Evolutionary conservation across 345 rosid genomes (phyloP).

Genomic region (Salix koriyanagi): DNA sequence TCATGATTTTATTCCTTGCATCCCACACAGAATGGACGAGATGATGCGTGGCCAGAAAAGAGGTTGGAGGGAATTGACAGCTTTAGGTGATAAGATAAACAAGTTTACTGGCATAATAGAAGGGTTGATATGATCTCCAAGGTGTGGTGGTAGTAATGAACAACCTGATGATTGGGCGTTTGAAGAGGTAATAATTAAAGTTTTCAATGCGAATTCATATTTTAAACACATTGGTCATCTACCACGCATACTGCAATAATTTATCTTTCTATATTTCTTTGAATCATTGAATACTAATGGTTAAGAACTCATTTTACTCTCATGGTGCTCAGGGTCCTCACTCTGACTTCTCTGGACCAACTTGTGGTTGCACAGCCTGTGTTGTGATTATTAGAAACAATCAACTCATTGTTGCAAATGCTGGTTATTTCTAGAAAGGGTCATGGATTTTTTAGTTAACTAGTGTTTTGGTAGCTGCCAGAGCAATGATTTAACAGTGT

Average conservation of each 20-base stretch:
- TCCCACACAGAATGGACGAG: conserved; percentile 73
- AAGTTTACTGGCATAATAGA: conserved; percentile 87
- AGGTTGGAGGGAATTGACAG: conserved; percentile 88
- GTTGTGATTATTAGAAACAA: conserved; percentile 66
- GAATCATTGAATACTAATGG: neutral
- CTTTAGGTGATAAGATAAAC: conserved; percentile 77
- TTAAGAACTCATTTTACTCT: neutral
- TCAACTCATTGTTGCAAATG: conserved; percentile 79
- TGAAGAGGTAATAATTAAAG: conserved; percentile 50
- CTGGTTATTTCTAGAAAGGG: conserved; percentile 91
- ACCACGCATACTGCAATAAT: neutral
- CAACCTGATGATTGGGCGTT: conserved; percentile 30
- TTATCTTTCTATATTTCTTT: neutral
- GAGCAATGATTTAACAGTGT: neutral
- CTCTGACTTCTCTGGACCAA: conserved; percentile 89
- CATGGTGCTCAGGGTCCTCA: conserved; percentile 69
- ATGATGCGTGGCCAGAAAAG: conserved; percentile 97
- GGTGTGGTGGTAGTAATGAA: conserved; percentile 38
- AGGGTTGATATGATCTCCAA: conserved; percentile 94
- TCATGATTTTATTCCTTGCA: neutral
- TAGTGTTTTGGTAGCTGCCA: too few relatives aligned
- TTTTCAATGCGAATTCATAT: too few relatives aligned
- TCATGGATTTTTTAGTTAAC: conserved; percentile 49
- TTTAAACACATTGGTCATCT: neutral
- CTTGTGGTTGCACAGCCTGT: conserved; percentile 86